phyloP scores from a whole-genome alignment of 2,329 filamentous ascomycete species.

The Dactylonectria macrodidyma region DNA sequence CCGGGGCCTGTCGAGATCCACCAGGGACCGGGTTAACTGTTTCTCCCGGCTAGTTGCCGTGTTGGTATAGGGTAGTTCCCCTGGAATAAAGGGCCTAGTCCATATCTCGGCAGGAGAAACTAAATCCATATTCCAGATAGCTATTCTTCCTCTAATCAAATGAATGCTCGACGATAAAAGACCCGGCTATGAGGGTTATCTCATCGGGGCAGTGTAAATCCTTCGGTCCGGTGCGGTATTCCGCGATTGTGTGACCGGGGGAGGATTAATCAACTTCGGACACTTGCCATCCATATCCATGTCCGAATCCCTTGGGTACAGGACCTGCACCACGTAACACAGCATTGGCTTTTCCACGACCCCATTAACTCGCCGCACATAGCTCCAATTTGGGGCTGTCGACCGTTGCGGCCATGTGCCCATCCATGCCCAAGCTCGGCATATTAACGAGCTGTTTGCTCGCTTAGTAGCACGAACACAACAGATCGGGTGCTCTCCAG shows the following conservation, averaged over 20 bases:
- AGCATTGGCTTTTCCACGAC: not conserved
- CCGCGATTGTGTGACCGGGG: not conserved
- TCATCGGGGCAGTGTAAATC: not conserved
- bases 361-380: not conserved
- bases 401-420: not conserved
- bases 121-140: not conserved
- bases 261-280: constrained; percentile 9
- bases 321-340: not conserved
- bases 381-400: constrained; percentile 3
- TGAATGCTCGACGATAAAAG: not conserved
- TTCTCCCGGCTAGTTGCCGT: constrained; percentile 13
- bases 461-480: not conserved
- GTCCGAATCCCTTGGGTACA: not conserved
- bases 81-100: not conserved
- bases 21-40: constrained; percentile 23
- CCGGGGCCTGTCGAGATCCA: not conserved
- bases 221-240: not conserved
- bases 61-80: constrained; percentile 24
- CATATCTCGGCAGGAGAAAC: no score
- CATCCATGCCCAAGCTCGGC: not conserved
- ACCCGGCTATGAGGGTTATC: not conserved
- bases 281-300: not conserved
- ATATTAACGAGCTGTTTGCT: not conserved
- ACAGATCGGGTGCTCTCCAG: constrained; percentile 7
- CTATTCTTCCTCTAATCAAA: not conserved